Percentiles rank a stretch among this genome's conserved stretches.
Evolutionary conservation across 2,329 filamentous ascomycete genomes (phyloP).

Genomic region (Thielaviopsis euricoi): DNA sequence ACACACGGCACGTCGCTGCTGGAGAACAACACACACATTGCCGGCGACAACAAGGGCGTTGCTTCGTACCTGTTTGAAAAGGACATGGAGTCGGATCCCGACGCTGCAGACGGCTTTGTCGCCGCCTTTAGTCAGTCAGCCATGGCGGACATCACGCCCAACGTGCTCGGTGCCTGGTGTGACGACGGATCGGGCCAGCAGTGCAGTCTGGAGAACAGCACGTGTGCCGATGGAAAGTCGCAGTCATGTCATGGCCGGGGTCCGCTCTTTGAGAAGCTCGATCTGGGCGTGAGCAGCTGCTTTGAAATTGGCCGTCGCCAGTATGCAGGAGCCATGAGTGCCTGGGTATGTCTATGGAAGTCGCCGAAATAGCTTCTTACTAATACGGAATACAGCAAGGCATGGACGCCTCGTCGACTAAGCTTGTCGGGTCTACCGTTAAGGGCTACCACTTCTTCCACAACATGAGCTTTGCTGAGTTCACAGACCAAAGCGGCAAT

Average conservation of each 20-base stretch:
- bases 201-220: constrained; percentile 62
- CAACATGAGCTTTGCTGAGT: constrained; percentile 58
- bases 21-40: constrained; percentile 78
- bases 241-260: constrained; percentile 56
- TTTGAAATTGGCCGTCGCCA: constrained; percentile 58
- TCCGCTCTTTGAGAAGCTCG: constrained; percentile 46
- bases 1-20: constrained; percentile 84
- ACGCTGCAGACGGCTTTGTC: constrained; percentile 52
- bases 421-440: constrained; percentile 47
- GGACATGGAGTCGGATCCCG: constrained; percentile 34
- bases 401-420: constrained; percentile 27
- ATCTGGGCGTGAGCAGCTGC: constrained; percentile 59
- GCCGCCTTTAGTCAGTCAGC: constrained; percentile 85
- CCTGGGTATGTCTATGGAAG: constrained; percentile 1
- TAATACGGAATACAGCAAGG: constrained; percentile 28
- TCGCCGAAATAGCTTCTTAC: background rate
- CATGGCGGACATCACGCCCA: constrained; percentile 78
- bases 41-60: constrained; percentile 94
- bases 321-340: constrained; percentile 37
- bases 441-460: constrained; percentile 68
- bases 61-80: constrained; percentile 75
- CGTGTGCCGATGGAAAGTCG: constrained; percentile 51
- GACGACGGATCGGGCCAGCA: constrained; percentile 59
- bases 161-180: constrained; percentile 69
- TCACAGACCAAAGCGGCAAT: constrained; percentile 55